Conservation (phyloP, 495 filamentous ascomycete genomes). For the Penicillium nucicola region DNA sequence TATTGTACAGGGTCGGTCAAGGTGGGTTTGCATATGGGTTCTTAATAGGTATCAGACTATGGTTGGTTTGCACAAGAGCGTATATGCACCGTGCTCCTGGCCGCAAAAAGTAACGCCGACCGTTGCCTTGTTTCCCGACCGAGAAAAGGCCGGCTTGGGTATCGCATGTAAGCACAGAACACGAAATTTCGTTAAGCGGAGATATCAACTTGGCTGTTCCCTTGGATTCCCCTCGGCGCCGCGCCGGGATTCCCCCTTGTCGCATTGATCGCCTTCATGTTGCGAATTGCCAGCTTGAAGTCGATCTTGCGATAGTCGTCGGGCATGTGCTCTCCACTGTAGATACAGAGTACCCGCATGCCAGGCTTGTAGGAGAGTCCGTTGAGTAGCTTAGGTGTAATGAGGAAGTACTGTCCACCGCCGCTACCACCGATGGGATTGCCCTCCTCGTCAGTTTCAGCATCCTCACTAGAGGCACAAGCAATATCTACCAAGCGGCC, state of each 20-base stretch:
- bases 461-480: constrained; percentile 44
- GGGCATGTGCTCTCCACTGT: constrained; percentile 88
- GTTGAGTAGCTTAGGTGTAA: constrained; percentile 93
- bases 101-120: no score
- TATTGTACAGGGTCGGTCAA: background rate
- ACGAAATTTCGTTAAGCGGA: constrained; percentile 19
- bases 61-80: no score
- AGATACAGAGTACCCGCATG: constrained; percentile 93
- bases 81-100: no score
- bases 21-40: background rate
- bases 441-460: constrained; percentile 16
- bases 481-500: constrained; percentile 94
- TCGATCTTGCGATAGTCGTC: constrained; percentile 36
- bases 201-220: constrained; percentile 17
- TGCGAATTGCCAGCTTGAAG: constrained; percentile 30
- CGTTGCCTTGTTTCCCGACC: background rate
- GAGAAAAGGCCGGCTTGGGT: background rate
- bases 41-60: background rate
- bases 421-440: constrained; percentile 28
- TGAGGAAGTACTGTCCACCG: constrained; percentile 79
- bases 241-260: constrained; percentile 6
- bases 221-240: constrained; percentile 17
- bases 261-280: constrained; percentile 26
- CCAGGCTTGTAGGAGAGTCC: constrained; percentile 80
- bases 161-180: constrained; percentile 9